These are phyloP conservation scores for Candida ulmi DNA, from an alignment of 805 yeast species.

Conservation along the genomic window DNA sequence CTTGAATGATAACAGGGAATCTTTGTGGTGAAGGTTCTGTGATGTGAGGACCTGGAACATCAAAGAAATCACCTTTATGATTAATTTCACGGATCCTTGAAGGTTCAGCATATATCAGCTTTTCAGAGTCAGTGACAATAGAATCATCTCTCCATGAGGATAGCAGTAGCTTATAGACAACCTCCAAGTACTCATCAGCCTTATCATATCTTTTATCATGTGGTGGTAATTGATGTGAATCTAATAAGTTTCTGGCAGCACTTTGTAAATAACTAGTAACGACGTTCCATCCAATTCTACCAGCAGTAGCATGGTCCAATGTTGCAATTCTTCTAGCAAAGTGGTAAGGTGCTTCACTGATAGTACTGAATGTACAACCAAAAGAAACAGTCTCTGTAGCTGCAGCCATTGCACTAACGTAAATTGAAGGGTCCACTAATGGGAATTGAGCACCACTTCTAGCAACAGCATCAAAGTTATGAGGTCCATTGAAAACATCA, in stretches of 20 bases:
- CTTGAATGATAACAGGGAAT: slow-evolving; percentile 33
- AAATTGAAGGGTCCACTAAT: slow-evolving; percentile 30
- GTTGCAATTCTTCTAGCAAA: slow-evolving; percentile 33
- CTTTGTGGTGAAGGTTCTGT: slow-evolving; percentile 34
- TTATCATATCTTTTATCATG: slow-evolving; percentile 32
- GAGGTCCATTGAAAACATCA: slow-evolving; percentile 33
- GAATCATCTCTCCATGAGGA: slow-evolving; percentile 34
- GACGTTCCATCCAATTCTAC: slow-evolving; percentile 36
- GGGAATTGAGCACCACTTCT: slow-evolving; percentile 27
- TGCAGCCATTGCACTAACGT: slow-evolving; percentile 33
- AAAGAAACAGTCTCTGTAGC: slow-evolving; percentile 29
- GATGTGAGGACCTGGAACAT: slow-evolving; percentile 31
- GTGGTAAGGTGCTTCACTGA: slow-evolving; percentile 33
- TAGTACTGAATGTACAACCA: slow-evolving; percentile 32
- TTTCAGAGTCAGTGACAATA: slow-evolving; percentile 8
- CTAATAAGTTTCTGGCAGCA: slow-evolving; percentile 30
- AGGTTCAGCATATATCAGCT: slow-evolving; percentile 27
- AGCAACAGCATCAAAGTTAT: slow-evolving; percentile 27
- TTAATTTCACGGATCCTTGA: slow-evolving; percentile 29
- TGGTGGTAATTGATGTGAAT: slow-evolving; percentile 26
- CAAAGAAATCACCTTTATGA: slow-evolving; percentile 30
- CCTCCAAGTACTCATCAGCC: slow-evolving; percentile 33
- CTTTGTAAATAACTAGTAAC: slow-evolving; percentile 33
- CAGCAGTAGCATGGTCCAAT: slow-evolving; percentile 11
- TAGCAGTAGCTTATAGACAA: slow-evolving; percentile 29